These are phyloP conservation scores for Aleurites moluccanus DNA, from an alignment of 441 rosid genomes.

Conservation along the genomic window DNA sequence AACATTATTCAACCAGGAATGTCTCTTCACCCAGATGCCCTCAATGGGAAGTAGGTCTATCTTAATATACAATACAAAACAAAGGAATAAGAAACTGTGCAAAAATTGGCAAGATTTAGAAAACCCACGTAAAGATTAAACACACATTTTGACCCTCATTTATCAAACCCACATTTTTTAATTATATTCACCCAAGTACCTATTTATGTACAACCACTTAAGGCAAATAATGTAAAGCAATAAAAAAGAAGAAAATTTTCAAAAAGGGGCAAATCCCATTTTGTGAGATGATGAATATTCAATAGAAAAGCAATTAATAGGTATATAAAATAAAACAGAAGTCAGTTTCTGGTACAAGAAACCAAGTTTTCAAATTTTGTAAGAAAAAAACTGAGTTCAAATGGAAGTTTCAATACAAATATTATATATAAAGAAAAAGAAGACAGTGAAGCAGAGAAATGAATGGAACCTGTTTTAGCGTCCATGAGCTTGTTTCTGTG, in stretches of 20 bases:
- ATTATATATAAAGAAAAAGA: neutral
- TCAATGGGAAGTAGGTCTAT: constrained; percentile 12
- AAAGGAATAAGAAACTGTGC: neutral
- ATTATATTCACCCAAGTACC: neutral
- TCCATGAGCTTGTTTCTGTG: neutral
- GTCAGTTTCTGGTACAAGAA: neutral
- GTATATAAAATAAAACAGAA: neutral
- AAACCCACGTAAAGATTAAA: constrained; percentile 6
- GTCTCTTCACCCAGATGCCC: neutral
- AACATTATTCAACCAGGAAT: neutral
- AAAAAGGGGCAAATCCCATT: neutral
- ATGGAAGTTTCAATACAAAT: neutral
- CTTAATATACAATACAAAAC: neutral
- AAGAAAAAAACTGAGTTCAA: neutral
- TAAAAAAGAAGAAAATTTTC: neutral
- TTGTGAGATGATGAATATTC: neutral
- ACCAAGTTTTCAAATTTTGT: neutral
- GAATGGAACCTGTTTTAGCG: neutral
- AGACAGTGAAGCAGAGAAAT: neutral
- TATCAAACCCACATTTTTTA: neutral
- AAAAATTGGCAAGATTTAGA: constrained; percentile 1
- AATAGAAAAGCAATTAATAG: neutral
- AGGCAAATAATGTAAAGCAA: neutral
- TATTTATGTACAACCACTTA: neutral
- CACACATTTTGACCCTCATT: neutral